phyloP scores from a whole-genome alignment of 2,329 filamentous ascomycete genomes.

The Calonectria honghensis region DNA sequence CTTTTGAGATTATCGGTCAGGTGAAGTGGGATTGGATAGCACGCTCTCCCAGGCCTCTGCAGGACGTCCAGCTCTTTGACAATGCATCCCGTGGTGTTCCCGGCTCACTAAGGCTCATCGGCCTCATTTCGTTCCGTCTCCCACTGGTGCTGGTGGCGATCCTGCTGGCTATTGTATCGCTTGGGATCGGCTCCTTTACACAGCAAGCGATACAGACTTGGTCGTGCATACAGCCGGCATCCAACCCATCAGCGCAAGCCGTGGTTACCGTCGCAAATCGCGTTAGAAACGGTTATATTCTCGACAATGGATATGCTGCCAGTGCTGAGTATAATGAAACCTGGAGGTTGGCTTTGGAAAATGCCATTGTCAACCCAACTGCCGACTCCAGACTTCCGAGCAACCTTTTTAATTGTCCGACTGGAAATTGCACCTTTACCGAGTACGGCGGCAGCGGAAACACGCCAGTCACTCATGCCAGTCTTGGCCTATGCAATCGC shows the following conservation, averaged over 20 bases:
- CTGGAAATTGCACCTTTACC: slow-evolving; percentile 2
- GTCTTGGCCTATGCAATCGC: slow-evolving; percentile 3
- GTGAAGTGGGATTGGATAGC: slow-evolving; percentile 15
- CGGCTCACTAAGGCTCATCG: not conserved
- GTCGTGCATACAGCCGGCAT: not conserved
- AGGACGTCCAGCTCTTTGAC: slow-evolving; percentile 9
- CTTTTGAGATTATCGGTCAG: slow-evolving; percentile 11
- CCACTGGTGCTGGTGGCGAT: not conserved
- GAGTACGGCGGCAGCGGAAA: not conserved
- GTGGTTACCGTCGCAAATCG: not conserved
- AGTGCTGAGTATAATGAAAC: not conserved
- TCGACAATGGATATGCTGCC: not conserved
- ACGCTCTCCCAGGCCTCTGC: slow-evolving; percentile 1
- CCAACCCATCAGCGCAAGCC: not conserved
- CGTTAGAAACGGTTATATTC: not conserved
- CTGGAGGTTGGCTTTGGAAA: not conserved
- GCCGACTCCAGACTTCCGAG: not conserved
- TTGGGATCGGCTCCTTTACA: slow-evolving; percentile 5
- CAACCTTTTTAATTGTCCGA: slow-evolving; percentile 3
- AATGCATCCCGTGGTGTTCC: slow-evolving; percentile 6
- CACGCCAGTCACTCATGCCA: not conserved
- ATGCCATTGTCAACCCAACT: slow-evolving; percentile 8
- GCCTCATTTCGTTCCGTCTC: not conserved
- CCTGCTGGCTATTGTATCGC: not conserved
- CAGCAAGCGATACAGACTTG: slow-evolving; percentile 7